Evolutionary conservation across 768 basidiomycete species (phyloP), one percentile per base, ranked within the genome.

Genomic region (Zangia roseola): DNA sequence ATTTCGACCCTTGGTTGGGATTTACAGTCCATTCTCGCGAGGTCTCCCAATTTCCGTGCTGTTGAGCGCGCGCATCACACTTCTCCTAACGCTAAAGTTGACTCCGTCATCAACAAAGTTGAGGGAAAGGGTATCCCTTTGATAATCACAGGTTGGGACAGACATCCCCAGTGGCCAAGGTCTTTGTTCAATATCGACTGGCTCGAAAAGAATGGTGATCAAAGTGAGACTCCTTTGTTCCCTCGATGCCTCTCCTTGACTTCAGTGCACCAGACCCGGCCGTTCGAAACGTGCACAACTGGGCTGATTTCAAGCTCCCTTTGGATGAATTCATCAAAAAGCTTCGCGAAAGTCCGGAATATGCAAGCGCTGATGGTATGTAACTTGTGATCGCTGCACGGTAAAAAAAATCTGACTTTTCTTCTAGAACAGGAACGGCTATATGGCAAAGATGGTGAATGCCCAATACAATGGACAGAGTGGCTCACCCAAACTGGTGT

Each of bases 401-500:
- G n/a, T 9, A 13, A 24, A 14, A 12, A 23, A 43, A 21, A 28
- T 8, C 38, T 44, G 4, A 47, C 6, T 6, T 25, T 17, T 47
- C 37, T 24, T 45, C 10, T 54, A 88, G 85, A 86, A 55, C 57
- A 62, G 10, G 78, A 82, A 58, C 72, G 86, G 24, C 70, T 83
- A 9, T 92, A 93, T 57, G 88, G 86, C 19, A 92, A 92, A 60
- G 91, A 93, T 58, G 76, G 78, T 1, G 72, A 77, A 10, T 91
- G 88, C 62, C 91, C 91, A 0, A 25, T 58, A 34, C 59, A 67
- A 57, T 93, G 88, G 88, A 71, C 72, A 19, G 47, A 79, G 5
- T 90, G 86, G 82, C 68, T 93, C 14, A 58, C 72, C 6, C 56
- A 63, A 0, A 61, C 60, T 3, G 60, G 63, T 21, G 70, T 79